Evolutionary conservation across 2,329 filamentous ascomycete genomes (phyloP), one percentile per base, ranked within the genome.

Genomic region (Aspergillus caelatus): DNA sequence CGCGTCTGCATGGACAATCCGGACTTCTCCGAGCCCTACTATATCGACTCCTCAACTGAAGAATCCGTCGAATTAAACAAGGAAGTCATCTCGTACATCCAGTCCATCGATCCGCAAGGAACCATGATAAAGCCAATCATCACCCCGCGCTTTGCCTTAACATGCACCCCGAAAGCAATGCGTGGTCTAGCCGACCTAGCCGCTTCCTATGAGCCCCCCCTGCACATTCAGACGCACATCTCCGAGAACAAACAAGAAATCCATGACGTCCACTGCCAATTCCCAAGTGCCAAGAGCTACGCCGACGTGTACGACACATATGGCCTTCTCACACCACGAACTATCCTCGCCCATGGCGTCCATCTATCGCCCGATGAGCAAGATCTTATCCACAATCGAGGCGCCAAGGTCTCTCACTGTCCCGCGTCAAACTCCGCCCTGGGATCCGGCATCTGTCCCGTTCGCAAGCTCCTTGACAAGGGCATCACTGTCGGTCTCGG

Each of bases 1-100:
- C 86, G 95, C 46, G 92, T 96, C n/a, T 97, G 94, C 82, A 98
- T 99, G 95, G 93, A 98, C 76, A 85, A 85, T 34, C 76, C 77
- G 0, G 76, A 80, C 0, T 78, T 91, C 5, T 89, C 88, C 43
- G 94, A 94, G 0, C 84, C 86, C 1, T 91, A 90, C 80, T 98
- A 98, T 80, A 85, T 88, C 26, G 95, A 99, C 75, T 85, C 86
- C 62, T 88, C 85, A 19, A 78, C 88, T 0, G 85, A 85, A 2
- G 80, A 83, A 28, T 84, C 88, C 0, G 61, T 92, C 0, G 69
- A 76, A 2, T 84, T 84, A 43, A 91, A 90, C 0, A 76, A 80
- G 32, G 82, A 82, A 12, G 87, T 83, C 21, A 88, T 96, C 55
- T 79, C 80, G 2, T 88, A 96, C 76, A 88, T 94, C 67, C 75